phyloP scores from a whole-genome alignment of 306 rosid genomes.

The Acacia acuminata region DNA sequence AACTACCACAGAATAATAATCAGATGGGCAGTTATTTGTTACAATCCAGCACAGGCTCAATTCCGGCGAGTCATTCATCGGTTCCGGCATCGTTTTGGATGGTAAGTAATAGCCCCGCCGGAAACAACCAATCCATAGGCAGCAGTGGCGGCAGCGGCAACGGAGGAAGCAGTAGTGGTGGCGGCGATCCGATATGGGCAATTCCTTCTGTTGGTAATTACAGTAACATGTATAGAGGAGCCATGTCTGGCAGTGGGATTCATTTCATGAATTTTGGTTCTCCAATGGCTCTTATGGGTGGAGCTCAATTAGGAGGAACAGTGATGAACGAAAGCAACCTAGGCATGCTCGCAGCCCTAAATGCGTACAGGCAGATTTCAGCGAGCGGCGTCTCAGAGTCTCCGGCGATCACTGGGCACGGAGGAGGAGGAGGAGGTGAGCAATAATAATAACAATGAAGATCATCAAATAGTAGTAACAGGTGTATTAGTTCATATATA shows the following conservation, averaged over 20 bases:
- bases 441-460: not conserved
- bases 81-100: constrained; percentile 62
- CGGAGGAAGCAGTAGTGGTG: not conserved
- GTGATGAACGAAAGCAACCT: constrained; percentile 48
- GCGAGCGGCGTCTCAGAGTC: constrained; percentile 30
- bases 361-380: constrained; percentile 49
- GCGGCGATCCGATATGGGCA: constrained; percentile 30
- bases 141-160: not conserved
- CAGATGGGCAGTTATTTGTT: constrained; percentile 52
- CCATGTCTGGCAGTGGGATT: constrained; percentile 30
- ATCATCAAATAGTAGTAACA: not conserved
- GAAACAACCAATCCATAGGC: not conserved
- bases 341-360: constrained; percentile 65
- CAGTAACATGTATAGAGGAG: constrained; percentile 44
- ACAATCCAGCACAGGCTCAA: constrained; percentile 57
- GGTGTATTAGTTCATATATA: constrained; percentile 35
- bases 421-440: constrained; percentile 33
- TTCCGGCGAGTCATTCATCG: constrained; percentile 54
- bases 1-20: constrained; percentile 28
- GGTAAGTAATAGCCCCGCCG: constrained; percentile 41
- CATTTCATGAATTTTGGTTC: constrained; percentile 72
- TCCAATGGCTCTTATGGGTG: constrained; percentile 54
- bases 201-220: constrained; percentile 31
- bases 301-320: constrained; percentile 46
- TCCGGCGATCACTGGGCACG: constrained; percentile 32